Percentiles rank a stretch among this genome's conserved stretches.
phyloP scores from a whole-genome alignment of 2,329 filamentous ascomycete species.

The Onygenales sp. region DNA sequence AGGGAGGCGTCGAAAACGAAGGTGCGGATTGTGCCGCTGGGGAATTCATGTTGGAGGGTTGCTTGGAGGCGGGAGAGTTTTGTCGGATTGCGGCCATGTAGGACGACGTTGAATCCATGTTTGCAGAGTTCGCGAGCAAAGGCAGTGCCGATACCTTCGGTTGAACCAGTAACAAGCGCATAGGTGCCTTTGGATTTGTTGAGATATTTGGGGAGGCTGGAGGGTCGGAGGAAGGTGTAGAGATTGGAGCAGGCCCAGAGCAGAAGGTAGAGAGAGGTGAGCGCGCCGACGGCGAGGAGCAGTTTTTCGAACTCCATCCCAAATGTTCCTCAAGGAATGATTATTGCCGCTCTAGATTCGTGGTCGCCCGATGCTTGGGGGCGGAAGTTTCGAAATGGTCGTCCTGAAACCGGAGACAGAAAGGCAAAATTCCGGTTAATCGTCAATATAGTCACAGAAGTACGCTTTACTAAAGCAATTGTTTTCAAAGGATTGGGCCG shows the following conservation, averaged over 20 bases:
- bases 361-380: no score
- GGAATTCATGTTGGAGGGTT: constrained; percentile 32
- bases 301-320: no score
- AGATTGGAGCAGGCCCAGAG: constrained; percentile 1
- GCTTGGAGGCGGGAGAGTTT: constrained; percentile 39
- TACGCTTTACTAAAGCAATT: no score
- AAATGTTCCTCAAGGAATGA: no score
- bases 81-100: constrained; percentile 46
- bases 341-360: no score
- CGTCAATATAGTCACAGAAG: no score
- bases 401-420: no score
- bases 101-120: constrained; percentile 46
- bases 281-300: constrained; percentile 5
- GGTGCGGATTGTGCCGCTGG: constrained; percentile 28
- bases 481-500: no score
- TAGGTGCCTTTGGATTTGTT: constrained; percentile 23
- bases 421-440: no score
- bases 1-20: constrained; percentile 38
- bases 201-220: constrained; percentile 12
- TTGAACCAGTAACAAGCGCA: constrained; percentile 46
- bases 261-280: constrained; percentile 5
- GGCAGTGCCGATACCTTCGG: constrained; percentile 46
- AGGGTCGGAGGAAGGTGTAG: constrained; percentile 13
- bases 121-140: constrained; percentile 44
- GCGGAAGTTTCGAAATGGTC: no score